These are phyloP conservation scores for Pleurotus giganteus DNA, from an alignment of 768 basidiomycete species.

Conservation along the genomic window DNA sequence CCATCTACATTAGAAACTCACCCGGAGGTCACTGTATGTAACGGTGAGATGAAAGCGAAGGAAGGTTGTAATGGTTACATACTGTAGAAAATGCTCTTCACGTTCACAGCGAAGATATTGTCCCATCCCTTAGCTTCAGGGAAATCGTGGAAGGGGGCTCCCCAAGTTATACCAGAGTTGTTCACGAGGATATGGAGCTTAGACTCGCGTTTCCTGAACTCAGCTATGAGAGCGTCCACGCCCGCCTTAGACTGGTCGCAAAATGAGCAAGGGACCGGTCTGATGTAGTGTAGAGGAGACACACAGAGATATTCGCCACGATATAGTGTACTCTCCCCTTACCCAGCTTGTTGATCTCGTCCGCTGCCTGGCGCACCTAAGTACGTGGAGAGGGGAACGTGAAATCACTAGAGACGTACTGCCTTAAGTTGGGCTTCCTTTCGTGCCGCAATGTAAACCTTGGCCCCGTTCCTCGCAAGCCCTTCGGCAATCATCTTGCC, in stretches of 20 bases:
- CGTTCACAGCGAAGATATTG: constrained; percentile 77
- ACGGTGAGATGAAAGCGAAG: constrained; percentile 4
- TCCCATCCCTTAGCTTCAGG: constrained; percentile 89
- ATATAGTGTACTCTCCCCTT: constrained; percentile 70
- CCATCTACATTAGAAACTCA: constrained; percentile 24
- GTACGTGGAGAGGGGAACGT: background rate
- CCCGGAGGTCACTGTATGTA: constrained; percentile 55
- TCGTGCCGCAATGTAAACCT: constrained; percentile 86
- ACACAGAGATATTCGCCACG: constrained; percentile 68
- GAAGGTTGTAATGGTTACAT: constrained; percentile 21
- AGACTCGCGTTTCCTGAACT: constrained; percentile 65
- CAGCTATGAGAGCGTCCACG: constrained; percentile 66
- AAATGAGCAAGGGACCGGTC: background rate
- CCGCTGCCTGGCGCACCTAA: constrained; percentile 47
- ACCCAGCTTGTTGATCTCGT: constrained; percentile 57
- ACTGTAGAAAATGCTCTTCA: constrained; percentile 86
- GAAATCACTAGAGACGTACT: constrained; percentile 34
- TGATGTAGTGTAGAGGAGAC: constrained; percentile 24
- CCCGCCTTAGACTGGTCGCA: constrained; percentile 65
- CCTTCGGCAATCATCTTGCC: constrained; percentile 83
- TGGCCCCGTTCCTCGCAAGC: constrained; percentile 82
- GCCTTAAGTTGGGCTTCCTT: constrained; percentile 78
- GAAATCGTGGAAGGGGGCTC: constrained; percentile 63
- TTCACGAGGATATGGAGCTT: constrained; percentile 84
- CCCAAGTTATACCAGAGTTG: constrained; percentile 83